Conservation (phyloP, 768 basidiomycete species). For the Bullera alba region DNA sequence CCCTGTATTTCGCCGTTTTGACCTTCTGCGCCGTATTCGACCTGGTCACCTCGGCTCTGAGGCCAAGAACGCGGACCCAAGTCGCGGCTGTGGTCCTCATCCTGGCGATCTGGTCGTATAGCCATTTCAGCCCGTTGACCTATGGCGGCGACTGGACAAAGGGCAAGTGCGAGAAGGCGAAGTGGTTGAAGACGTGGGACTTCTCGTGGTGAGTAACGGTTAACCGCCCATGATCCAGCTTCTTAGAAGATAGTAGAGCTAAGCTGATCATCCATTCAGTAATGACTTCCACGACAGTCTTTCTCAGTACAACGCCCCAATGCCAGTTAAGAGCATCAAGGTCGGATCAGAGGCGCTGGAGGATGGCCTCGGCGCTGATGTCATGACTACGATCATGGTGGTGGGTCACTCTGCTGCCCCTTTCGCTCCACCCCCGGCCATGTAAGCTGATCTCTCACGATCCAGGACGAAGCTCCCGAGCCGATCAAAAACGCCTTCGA, state of each 20-base stretch:
- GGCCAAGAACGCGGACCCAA: conserved; percentile 70
- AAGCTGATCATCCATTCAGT: conserved; percentile 13
- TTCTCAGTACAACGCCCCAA: conserved; percentile 23
- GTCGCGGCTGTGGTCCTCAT: conserved; percentile 68
- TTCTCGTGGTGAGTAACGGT: conserved; percentile 60
- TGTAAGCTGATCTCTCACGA: not conserved
- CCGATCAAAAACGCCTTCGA: conserved; percentile 41
- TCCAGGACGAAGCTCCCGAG: conserved; percentile 38
- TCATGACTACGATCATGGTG: conserved; percentile 25
- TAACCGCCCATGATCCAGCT: not conserved
- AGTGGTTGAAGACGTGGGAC: conserved; percentile 93
- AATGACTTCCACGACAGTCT: conserved; percentile 43
- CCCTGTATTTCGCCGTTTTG: conserved; percentile 58
- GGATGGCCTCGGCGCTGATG: conserved; percentile 14
- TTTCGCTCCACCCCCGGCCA: too few species aligned
- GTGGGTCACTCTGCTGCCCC: conserved; percentile 8
- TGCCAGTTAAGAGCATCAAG: conserved; percentile 2
- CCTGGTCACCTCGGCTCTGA: conserved; percentile 67
- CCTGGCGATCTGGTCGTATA: conserved; percentile 62
- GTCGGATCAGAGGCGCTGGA: conserved; percentile 15
- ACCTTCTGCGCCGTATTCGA: conserved; percentile 73
- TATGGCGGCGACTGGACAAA: conserved; percentile 88
- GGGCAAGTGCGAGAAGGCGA: conserved; percentile 62
- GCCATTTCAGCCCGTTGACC: conserved; percentile 67
- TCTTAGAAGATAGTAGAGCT: not conserved